Evolutionary conservation across 176 grass and related monocot genomes (phyloP).

Genomic region (Bonia amplexicaulis): DNA sequence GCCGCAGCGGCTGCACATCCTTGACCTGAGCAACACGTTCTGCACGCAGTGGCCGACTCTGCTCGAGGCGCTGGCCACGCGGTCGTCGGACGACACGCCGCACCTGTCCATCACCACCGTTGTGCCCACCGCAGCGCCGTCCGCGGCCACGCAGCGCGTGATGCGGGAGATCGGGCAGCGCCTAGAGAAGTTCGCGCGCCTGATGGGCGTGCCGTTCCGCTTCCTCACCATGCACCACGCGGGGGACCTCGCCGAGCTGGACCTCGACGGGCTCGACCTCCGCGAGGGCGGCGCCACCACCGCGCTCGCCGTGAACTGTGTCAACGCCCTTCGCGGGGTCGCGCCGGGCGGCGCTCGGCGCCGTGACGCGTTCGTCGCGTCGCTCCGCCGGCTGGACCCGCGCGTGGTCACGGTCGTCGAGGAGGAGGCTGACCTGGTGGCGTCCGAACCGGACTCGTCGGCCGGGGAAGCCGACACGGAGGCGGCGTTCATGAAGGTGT

Average conservation of each 20-base stretch:
- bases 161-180: constrained; percentile 95
- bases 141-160: constrained; percentile 63
- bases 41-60: constrained; percentile 99
- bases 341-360: constrained; percentile 37
- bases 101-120: constrained; percentile 94
- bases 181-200: constrained; percentile 96
- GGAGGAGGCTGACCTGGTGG: constrained; percentile 86
- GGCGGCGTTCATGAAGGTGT: constrained; percentile 74
- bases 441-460: neutral
- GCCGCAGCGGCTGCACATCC: constrained; percentile 76
- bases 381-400: constrained; percentile 62
- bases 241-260: constrained; percentile 75
- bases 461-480: constrained; percentile 50
- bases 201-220: constrained; percentile 93
- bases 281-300: constrained; percentile 39
- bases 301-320: constrained; percentile 75
- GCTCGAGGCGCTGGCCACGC: constrained; percentile 86
- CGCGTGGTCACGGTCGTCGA: constrained; percentile 81
- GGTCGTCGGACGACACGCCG: constrained; percentile 91
- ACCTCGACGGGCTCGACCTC: constrained; percentile 73
- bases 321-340: constrained; percentile 71
- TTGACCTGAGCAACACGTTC: constrained; percentile 96
- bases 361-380: constrained; percentile 49
- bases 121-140: constrained; percentile 48
- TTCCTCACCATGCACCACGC: constrained; percentile 81